Base-by-base conservation (phyloP, 345 rosid species). In the Arabidopsis arenosa region DNA sequence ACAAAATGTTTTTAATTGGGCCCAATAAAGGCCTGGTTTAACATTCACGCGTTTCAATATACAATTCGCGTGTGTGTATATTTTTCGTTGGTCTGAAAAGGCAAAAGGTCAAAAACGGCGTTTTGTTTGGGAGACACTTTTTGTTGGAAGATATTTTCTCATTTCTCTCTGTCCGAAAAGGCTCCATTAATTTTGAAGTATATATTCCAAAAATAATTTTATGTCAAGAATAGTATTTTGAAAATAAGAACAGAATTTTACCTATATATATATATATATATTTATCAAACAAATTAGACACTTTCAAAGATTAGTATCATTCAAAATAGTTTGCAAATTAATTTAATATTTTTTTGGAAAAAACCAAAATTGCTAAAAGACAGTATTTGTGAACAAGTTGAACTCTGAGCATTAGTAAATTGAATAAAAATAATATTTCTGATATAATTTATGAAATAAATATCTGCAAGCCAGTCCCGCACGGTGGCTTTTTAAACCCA, bases 71-170 rank as follows among this genome's bases (percentile, higher is more conserved):
- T 15, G 53, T 17, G 44, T 56, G 52, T 48, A 52, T 14, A 36
- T 14, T 33, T 43, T 69, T 62, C 49, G 70, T 53, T 69, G 51
- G 75, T 52, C 68, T 15, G 33, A 75, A 52, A 60, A 60, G 40
- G 41, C 33, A 2, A 61, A 39, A 6, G 39, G 63, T 68, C 68
- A 32, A 52, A 28, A 68, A 68, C 74, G 64, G 75, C 75, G 64
- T 68, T 68, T 61, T 49, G 79, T 32, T 67, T 39, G n/a, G 60
- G 52, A 75, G 41, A 17, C 66, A n/a, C 51, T 57, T 47, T 63
- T 44, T 6, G 14, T 11, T 55, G 33, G 2, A 6, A 65, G 49
- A 68, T 68, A 58, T 51, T 60, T 63, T 51, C 23, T 17, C 9
- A 7, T 8, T 48, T 18, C 36, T 53, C 21, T 13, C 26, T 37